Evolutionary conservation across 1,284 basidiomycete genomes (phyloP).

Genomic region (Pisolithus thermaeus): DNA sequence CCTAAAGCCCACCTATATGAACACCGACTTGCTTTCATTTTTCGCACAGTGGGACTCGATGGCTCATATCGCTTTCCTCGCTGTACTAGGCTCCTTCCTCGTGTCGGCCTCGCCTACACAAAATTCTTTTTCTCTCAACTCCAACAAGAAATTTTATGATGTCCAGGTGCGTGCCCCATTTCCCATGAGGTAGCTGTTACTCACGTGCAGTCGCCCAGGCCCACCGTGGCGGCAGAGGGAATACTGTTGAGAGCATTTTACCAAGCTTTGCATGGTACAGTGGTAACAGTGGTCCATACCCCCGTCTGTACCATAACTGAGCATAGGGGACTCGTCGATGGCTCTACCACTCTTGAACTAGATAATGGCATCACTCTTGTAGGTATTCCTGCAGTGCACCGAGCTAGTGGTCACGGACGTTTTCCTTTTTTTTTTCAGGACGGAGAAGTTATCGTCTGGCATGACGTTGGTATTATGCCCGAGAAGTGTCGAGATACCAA

Average conservation of each 20-base stretch:
- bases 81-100: conserved; percentile 4
- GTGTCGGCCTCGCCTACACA: conserved; percentile 28
- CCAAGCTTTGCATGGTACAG: conserved; percentile 69
- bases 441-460: conserved; percentile 72
- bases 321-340: conserved; percentile 62
- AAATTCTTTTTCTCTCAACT: conserved; percentile 10
- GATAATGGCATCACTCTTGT: conserved; percentile 74
- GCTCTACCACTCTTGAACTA: conserved; percentile 69
- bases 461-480: conserved; percentile 60
- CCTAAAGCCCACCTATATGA: conserved; percentile 10
- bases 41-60: conserved; percentile 8
- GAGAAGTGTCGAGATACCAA: conserved; percentile 64
- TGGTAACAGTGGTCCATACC: conserved; percentile 2
- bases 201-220: conserved; percentile 37
- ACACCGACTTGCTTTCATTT: not conserved
- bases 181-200: conserved; percentile 1
- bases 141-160: conserved; percentile 31
- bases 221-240: conserved; percentile 74
- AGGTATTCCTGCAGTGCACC: conserved; percentile 3
- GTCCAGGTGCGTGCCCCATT: conserved; percentile 35
- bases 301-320: conserved; percentile 5
- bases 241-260: conserved; percentile 62
- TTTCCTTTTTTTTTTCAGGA: conserved; percentile 42
- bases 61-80: conserved; percentile 7
- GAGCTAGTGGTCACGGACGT: conserved; percentile 7